These are phyloP conservation scores for Balakata baccata DNA, from an alignment of 345 rosid species.

Conservation along the genomic window DNA sequence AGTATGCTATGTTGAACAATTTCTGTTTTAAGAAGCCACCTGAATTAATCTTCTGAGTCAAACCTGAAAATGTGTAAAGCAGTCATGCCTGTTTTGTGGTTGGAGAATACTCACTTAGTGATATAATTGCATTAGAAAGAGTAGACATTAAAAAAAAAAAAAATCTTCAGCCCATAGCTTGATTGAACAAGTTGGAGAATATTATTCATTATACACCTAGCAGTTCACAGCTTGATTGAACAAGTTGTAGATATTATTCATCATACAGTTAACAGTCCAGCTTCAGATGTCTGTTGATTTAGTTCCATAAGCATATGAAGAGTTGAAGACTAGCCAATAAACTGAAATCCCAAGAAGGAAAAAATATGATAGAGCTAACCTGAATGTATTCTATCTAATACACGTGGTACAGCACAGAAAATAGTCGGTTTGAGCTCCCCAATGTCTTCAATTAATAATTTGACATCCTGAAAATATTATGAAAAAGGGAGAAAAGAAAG, in stretches of 20 bases:
- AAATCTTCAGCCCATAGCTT: not conserved
- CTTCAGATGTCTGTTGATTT: not conserved
- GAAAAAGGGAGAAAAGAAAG: slow-evolving; percentile 3
- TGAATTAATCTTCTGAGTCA: no score
- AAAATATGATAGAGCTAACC: slow-evolving; percentile 39
- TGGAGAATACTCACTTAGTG: not conserved
- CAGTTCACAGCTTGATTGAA: not conserved
- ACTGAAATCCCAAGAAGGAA: not conserved
- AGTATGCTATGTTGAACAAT: no score
- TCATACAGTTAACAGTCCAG: not conserved
- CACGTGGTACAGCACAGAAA: slow-evolving; percentile 99
- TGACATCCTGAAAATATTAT: slow-evolving; percentile 63
- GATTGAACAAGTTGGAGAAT: not conserved
- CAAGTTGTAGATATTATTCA: not conserved
- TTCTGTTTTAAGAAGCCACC: no score
- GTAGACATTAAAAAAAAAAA: not conserved
- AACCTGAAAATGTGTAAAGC: slow-evolving; percentile 43
- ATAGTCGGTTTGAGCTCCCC: slow-evolving; percentile 83
- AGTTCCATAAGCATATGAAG: not conserved
- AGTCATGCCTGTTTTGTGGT: slow-evolving; percentile 11
- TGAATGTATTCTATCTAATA: slow-evolving; percentile 71
- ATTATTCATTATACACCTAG: not conserved
- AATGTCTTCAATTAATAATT: slow-evolving; percentile 77
- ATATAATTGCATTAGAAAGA: not conserved
- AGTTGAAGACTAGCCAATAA: not conserved